A percentile compares a stretch with the other conserved stretches of the same genome.
Conservation (phyloP, 1,139 yeast species). For the Yamadazyma spencermartinsiae region DNA sequence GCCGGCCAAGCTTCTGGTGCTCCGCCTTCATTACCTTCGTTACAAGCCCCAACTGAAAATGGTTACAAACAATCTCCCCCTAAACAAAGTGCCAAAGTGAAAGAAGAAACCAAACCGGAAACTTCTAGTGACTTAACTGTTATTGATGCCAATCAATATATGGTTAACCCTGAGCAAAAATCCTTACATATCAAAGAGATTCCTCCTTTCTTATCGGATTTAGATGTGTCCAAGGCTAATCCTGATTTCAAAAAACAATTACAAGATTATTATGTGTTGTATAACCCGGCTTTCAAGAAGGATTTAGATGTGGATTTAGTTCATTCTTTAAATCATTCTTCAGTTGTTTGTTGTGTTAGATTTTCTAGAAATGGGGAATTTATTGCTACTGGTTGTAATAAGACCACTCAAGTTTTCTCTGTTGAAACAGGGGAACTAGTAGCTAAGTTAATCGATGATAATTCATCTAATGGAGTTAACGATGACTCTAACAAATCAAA, state of each 20-base stretch:
- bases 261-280: slow-evolving; percentile 84
- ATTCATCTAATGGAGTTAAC: slow-evolving; percentile 39
- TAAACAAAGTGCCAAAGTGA: slow-evolving; percentile 10
- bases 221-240: slow-evolving; percentile 77
- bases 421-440: slow-evolving; percentile 90
- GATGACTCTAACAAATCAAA: slow-evolving; percentile 34
- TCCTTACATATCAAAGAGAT: slow-evolving; percentile 69
- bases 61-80: slow-evolving; percentile 15
- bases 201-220: slow-evolving; percentile 78
- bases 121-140: slow-evolving; percentile 38
- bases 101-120: slow-evolving; percentile 22
- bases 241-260: slow-evolving; percentile 81
- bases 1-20: slow-evolving; percentile 6
- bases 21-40: slow-evolving; percentile 7
- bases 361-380: slow-evolving; percentile 91
- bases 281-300: slow-evolving; percentile 76
- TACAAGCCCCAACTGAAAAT: slow-evolving; percentile 8
- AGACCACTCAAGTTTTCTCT: slow-evolving; percentile 90
- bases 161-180: slow-evolving; percentile 44
- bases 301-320: slow-evolving; percentile 83
- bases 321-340: slow-evolving; percentile 86
- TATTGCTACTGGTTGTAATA: slow-evolving; percentile 96
- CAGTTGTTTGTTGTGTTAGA: slow-evolving; percentile 95
- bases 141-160: slow-evolving; percentile 44
- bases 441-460: slow-evolving; percentile 85